Base-by-base conservation (phyloP, 805 yeast genomes). In the Yamadazyma olivae region DNA sequence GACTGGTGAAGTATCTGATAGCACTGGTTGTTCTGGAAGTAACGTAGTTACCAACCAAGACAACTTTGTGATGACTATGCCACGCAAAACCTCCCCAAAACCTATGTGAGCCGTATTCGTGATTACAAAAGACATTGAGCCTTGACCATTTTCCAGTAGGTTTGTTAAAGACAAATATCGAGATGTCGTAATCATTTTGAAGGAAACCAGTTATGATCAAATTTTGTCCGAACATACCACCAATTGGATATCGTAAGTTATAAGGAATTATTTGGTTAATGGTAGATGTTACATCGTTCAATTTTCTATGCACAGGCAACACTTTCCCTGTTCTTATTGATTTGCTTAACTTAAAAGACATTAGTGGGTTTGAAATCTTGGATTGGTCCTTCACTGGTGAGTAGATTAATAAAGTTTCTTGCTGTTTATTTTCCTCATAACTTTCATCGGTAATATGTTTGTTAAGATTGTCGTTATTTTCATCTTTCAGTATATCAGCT, bases 61-160 rank as follows among this genome's bases (percentile, higher is more conserved):
- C 60, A 1, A 81, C 78, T 52, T 78, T 79, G 50, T 84, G 91
- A 55, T 84, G 95, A 1, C 90, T 81, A 21, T 72, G 73, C 95
- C 95, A 84, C 1, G 78, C 78, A 56, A 74, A 79, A 0, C 83
- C 77, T 43, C 77, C 80, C 76, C 85, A 77, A 33, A 81, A 70
- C 35, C 82, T 61, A 49, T 81, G 85, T 2, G 74, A 66, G 20
- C 73, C 73, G 21, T 68, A 60, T 32, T 70, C 74, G 44, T 75
- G 79, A 32, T 71, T 68, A 47, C 81, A 53, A 27, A 70, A 70
- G 12, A 74, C 59, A 42, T 76, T 80, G 17, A 84, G 56, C 37
- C 79, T 63, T 0, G 83, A 74, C 90, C 91, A 83, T 44, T 74
- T 74, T 1, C 71, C 70, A 0, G 83, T 68, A 0, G 77, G 75